Conservation (phyloP, 1,284 basidiomycete genomes). For the Ceraceosorus guamensis region DNA sequence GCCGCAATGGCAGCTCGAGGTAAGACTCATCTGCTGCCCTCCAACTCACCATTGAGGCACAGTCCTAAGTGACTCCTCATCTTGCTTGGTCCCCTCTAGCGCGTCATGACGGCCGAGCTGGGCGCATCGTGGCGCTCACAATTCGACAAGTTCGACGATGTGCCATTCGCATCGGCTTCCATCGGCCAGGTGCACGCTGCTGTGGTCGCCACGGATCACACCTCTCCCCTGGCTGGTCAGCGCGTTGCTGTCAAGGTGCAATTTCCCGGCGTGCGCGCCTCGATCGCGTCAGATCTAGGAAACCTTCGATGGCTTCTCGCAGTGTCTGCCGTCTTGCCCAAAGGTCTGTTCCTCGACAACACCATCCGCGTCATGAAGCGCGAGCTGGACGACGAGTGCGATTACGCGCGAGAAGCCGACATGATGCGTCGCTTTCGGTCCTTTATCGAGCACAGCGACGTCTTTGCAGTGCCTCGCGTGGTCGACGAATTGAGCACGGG, state of each 20-base stretch:
- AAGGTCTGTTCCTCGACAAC: constrained; percentile 67
- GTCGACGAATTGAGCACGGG: constrained; percentile 67
- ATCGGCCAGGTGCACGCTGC: constrained; percentile 93
- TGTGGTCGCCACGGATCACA: constrained; percentile 52
- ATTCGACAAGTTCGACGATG: constrained; percentile 71
- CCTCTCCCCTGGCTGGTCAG: constrained; percentile 25
- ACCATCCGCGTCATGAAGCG: constrained; percentile 80
- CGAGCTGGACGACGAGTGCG: constrained; percentile 90
- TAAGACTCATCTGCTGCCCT: no score
- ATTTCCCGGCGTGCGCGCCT: constrained; percentile 82
- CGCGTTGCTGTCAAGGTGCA: constrained; percentile 85
- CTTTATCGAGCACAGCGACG: constrained; percentile 47
- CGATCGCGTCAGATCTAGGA: constrained; percentile 77
- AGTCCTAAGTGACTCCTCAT: no score
- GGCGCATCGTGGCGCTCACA: constrained; percentile 67
- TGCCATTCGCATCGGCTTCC: constrained; percentile 90
- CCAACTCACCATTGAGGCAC: no score
- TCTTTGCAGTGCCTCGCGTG: constrained; percentile 77
- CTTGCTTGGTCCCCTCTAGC: no score
- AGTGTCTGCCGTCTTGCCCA: constrained; percentile 72
- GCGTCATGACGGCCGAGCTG: constrained; percentile 68
- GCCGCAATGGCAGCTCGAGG: constrained; percentile 93
- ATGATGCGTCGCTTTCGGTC: constrained; percentile 61
- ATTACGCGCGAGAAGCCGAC: constrained; percentile 79
- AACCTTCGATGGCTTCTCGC: constrained; percentile 78